Percentiles rank a stretch among this genome's conserved stretches.
Evolutionary conservation across 2,329 filamentous ascomycete genomes (phyloP).

Genomic region (Sporothrix pseudoabietina): DNA sequence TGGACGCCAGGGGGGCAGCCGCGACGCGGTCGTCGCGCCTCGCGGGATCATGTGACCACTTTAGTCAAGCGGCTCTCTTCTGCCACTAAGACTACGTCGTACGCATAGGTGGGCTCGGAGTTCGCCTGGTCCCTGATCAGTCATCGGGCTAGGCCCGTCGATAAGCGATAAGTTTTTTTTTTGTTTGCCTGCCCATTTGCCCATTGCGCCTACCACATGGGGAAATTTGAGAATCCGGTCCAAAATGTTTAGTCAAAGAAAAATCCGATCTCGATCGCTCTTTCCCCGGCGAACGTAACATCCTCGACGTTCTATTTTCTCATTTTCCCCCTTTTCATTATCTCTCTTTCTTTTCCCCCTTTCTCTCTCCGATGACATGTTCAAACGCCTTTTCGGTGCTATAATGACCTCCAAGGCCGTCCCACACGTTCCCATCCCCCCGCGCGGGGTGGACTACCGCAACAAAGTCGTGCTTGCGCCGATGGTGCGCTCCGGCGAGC

Average conservation of each 20-base stretch:
- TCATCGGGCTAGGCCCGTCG: background rate
- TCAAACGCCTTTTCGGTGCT: constrained; percentile 45
- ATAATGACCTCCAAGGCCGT: constrained; percentile 59
- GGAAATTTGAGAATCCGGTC: constrained; percentile 15
- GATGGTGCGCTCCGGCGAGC: constrained; percentile 97
- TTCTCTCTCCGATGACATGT: constrained; percentile 30
- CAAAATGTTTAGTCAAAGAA: constrained; percentile 16
- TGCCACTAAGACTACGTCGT: no score
- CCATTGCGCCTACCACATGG: background rate
- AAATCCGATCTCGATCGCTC: background rate
- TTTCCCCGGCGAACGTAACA: background rate
- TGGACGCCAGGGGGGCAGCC: constrained; percentile 3
- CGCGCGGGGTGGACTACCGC: constrained; percentile 87
- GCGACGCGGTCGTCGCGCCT: constrained; percentile 15
- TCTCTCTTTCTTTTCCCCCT: background rate
- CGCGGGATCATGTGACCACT: constrained; percentile 22
- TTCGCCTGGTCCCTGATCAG: background rate
- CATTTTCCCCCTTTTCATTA: background rate
- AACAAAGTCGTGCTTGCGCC: constrained; percentile 93
- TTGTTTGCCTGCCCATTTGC: background rate
- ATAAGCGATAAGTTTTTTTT: background rate
- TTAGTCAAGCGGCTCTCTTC: background rate
- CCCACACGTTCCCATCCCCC: constrained; percentile 79
- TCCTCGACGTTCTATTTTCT: background rate
- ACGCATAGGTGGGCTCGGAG: background rate